A percentile compares a stretch with the other conserved stretches of the same genome.
phyloP scores from a whole-genome alignment of 2,329 filamentous ascomycete genomes.

The Pezicula neosporulosa region DNA sequence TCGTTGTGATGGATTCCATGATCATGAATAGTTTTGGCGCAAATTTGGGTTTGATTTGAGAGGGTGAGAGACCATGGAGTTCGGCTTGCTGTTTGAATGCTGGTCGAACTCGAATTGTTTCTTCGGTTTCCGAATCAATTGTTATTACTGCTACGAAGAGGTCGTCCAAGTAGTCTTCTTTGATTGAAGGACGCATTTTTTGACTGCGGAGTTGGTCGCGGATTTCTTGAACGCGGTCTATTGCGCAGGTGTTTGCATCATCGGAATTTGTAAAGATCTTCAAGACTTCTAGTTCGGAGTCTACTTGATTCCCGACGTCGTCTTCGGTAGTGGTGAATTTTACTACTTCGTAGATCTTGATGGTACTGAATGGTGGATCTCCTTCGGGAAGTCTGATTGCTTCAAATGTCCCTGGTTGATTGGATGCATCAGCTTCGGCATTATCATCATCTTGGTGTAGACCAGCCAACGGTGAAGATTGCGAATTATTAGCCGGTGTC shows the following conservation, averaged over 20 bases:
- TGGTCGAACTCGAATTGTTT: background rate
- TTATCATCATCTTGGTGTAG: no score
- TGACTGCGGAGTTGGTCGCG: no score
- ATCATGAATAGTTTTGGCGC: background rate
- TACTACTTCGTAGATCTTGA: background rate
- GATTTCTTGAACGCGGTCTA: no score
- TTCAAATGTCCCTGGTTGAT: background rate
- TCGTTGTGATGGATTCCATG: background rate
- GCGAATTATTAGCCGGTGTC: background rate
- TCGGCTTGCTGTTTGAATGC: background rate
- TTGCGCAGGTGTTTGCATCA: background rate
- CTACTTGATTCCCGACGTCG: background rate
- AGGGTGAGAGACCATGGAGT: background rate
- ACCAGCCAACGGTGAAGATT: no score
- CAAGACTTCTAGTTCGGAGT: background rate
- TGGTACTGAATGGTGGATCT: background rate
- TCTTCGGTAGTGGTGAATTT: background rate
- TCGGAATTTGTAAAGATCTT: background rate
- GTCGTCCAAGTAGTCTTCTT: background rate
- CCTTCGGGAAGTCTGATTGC: background rate
- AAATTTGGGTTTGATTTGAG: background rate
- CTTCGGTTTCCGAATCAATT: background rate
- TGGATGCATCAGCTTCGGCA: no score
- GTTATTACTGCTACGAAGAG: background rate
- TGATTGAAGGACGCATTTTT: background rate